Evolutionary conservation across 2,329 filamentous ascomycete genomes (phyloP).

Genomic region (Zasmidium citrigriseum): DNA sequence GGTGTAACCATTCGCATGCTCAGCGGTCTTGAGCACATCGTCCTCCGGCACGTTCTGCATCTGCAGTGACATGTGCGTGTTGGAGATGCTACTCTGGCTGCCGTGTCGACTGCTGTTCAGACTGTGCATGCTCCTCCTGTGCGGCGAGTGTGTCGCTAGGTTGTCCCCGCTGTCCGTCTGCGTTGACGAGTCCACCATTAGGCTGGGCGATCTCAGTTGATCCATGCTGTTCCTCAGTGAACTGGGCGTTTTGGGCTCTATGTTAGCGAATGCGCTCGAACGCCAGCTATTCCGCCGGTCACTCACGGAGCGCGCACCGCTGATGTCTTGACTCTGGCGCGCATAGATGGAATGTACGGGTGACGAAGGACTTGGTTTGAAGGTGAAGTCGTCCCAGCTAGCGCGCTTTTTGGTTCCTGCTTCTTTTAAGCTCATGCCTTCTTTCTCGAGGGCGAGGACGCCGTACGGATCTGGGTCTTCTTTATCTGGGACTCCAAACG

Average conservation of each 20-base stretch:
- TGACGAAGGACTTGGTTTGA: constrained; percentile 73
- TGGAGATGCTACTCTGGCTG: constrained; percentile 25
- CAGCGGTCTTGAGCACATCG: constrained; percentile 23
- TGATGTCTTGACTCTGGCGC: constrained; percentile 60
- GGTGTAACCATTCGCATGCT: constrained; percentile 31
- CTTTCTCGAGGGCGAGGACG: constrained; percentile 84
- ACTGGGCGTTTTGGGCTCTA: constrained; percentile 30
- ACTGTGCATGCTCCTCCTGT: constrained; percentile 21
- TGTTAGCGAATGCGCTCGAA: constrained; percentile 23
- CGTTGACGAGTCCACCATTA: constrained; percentile 32
- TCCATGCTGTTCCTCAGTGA: constrained; percentile 34
- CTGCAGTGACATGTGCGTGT: constrained; percentile 6
- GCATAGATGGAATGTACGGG: constrained; percentile 63
- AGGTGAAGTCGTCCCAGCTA: constrained; percentile 78
- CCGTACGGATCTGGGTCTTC: constrained; percentile 92
- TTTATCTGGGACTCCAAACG: constrained; percentile 75
- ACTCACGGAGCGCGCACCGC: constrained; percentile 35
- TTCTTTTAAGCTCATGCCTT: constrained; percentile 85
- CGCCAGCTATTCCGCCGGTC: constrained; percentile 66
- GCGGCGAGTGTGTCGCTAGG: constrained; percentile 19
- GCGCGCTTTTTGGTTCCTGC: constrained; percentile 77
- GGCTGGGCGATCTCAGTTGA: constrained; percentile 13
- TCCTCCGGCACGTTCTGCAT: constrained; percentile 34
- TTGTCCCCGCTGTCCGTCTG: constrained; percentile 29
- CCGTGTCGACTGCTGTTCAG: constrained; percentile 27